Base-by-base conservation (phyloP, 257 asterid genomes). In the Solanum corneliomulleri region DNA sequence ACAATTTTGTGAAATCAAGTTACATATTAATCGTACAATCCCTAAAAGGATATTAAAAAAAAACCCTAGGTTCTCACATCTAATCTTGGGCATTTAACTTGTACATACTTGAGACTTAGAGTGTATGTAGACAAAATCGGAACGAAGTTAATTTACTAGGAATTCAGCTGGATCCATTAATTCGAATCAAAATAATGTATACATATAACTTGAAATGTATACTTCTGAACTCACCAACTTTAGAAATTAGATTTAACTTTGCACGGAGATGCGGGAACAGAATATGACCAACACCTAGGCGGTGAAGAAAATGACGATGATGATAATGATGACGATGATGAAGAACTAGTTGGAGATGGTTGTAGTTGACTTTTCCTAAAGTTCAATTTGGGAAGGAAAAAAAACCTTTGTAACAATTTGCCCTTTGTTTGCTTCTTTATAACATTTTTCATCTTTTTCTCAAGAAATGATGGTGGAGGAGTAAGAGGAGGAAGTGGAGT, bases 401-500 rank as follows among this genome's bases (percentile, higher is more conserved):
- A 77, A 25, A 77, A 9, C 14, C 9, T 42, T 25, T 85, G 89
- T 58, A 90, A 86, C 15, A 87, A 18, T 15, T 72, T 81, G 2
- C 64, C 20, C 52, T 39, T 88, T 27, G 86, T 45, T 47, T 86
- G 88, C 6, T 62, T 87, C 25, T 78, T 86, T 15, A 35, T 84
- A 9, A 47, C 64, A 37, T n/a, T 77, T 87, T 80, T 80, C 87
- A 11, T 88, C 88, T 4, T 89, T 83, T 42, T 70, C 71, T 64
- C 5, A 37, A 68, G 88, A 77, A 18, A 90, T 3, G 92, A 90
- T 37, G 92, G 92, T n/a, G 92, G 92, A 20, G 92, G 92, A 9
- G 92, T 87, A 13, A 90, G 91, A 77, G 92, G 92, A 33, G 92
- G 92, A 71, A 89, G 76, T 25, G 87, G 85, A 31, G 52, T 86